Evolutionary conservation across 2,329 filamentous ascomycete genomes (phyloP), one percentile per base, ranked within the genome.

Genomic region (Verticillium longisporum): DNA sequence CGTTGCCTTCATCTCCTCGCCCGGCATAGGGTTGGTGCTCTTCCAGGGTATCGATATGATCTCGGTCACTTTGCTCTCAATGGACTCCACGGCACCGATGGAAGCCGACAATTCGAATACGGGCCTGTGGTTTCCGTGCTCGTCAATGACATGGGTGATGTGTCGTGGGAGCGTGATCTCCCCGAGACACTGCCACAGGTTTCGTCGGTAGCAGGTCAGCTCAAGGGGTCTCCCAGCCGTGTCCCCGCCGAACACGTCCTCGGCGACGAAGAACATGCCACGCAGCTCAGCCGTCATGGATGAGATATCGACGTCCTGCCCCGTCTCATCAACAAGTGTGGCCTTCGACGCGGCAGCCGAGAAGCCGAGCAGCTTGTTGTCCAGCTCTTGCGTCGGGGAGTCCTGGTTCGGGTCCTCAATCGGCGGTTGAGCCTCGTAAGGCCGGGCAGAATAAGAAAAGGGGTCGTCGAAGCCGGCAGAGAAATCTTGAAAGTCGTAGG

Each of bases 1-100:
- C 11, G 78, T 70, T 2, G 73, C 78, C 67, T 81, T 85, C 61
- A 74, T 71, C 64, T 80, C 83, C 67, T 84, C 80, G 1, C 68
- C 71, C 18, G 73, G 73, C 2, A 78, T 70, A 71, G 88, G 68
- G 76, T 87, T 69, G 78, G 88, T 70, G 83, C 80, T 96, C 78
- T 97, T 97, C 93, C 94, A 97, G 0, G 94, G 94, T 56, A 98
- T 95, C 0, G 90, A 95, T 62, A 98, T 97, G 63, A 98, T 96
- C 75, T 97, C 96, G 6, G 96, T 94, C 0, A 86, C 70, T 70
- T 96, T 96, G 57, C 91, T 91, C 72, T 98, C 94, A 57, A 97
- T 96, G 5, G 92, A 96, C 74, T 98, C 94, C 3, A 90, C 86
- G 1, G 92, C 93, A 1, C 90, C 90, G 59, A 98, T 92, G 38